Evolutionary conservation across 805 yeast genomes (phyloP).

Genomic region (Lipomyces starkeyi): DNA sequence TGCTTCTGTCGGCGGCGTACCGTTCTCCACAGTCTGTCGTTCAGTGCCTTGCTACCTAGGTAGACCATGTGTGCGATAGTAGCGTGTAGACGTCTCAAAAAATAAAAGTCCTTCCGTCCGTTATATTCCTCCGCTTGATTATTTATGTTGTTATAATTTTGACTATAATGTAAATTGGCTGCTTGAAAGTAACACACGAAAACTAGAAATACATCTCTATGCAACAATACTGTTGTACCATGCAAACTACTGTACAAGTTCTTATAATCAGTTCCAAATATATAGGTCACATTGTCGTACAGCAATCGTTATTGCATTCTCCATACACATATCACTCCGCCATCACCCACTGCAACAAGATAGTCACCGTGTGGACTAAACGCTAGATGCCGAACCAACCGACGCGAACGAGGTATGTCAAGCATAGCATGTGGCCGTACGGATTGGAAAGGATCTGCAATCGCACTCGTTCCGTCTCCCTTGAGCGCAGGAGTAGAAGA

Average conservation of each 20-base stretch:
- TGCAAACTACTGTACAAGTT: background rate
- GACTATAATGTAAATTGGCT: background rate
- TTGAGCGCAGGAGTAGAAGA: background rate
- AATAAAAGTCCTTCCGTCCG: background rate
- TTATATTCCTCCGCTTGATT: background rate
- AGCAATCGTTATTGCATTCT: background rate
- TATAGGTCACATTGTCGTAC: background rate
- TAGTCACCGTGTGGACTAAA: slow-evolving; percentile 33
- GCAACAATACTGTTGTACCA: background rate
- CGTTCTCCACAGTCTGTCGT: background rate
- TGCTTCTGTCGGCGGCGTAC: background rate
- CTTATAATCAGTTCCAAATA: background rate
- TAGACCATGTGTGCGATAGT: background rate
- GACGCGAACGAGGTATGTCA: slow-evolving; percentile 23
- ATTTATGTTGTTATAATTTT: background rate
- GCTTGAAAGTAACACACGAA: background rate
- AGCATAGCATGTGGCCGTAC: slow-evolving; percentile 22
- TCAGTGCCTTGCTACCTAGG: background rate
- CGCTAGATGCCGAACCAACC: slow-evolving; percentile 29
- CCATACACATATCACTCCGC: slow-evolving; percentile 34
- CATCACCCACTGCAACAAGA: slow-evolving; percentile 34
- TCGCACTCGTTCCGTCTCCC: slow-evolving; percentile 20
- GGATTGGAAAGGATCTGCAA: slow-evolving; percentile 30
- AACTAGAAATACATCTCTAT: background rate
- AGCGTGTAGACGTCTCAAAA: background rate